Evolutionary conservation across 305 asterid species (phyloP).

Genomic region (Petunia hybrid): DNA sequence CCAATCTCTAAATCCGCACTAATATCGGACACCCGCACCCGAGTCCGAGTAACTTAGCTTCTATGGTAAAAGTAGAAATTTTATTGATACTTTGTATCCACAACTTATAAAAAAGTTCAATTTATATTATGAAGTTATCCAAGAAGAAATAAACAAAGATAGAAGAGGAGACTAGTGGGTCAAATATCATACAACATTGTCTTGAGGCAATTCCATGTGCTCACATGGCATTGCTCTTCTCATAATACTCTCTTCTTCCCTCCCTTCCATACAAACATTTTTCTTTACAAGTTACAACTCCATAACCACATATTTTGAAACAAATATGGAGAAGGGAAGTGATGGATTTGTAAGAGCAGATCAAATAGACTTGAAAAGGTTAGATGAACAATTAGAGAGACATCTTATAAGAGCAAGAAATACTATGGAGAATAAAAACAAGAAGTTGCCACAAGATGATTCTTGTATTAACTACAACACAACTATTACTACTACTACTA

Average conservation of each 20-base stretch:
- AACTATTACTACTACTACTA: constrained; percentile 34
- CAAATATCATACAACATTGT: constrained; percentile 62
- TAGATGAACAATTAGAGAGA: constrained; percentile 83
- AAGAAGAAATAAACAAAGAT: neutral
- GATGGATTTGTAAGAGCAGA: constrained; percentile 89
- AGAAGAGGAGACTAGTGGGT: constrained; percentile 45
- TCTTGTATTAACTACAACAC: constrained; percentile 27
- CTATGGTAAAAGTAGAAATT: neutral
- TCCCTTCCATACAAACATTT: constrained; percentile 1
- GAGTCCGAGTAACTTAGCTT: no score
- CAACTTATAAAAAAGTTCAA: no score
- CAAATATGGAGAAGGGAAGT: constrained; percentile 69
- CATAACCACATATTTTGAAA: neutral
- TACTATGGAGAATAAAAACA: constrained; percentile 71
- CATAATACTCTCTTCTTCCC: constrained; percentile 35
- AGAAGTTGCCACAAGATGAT: constrained; percentile 46
- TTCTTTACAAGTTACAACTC: neutral
- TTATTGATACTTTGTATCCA: no score
- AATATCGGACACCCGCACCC: no score
- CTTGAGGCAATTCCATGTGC: constrained; percentile 90
- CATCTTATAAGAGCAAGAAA: constrained; percentile 62
- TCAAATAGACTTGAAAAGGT: constrained; percentile 84
- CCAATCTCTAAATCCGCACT: no score
- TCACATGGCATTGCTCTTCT: constrained; percentile 74
- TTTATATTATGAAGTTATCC: neutral